Percentiles rank a stretch among this genome's conserved stretches.
phyloP scores from a whole-genome alignment of 768 basidiomycete species.

The Boletus insuetus region DNA sequence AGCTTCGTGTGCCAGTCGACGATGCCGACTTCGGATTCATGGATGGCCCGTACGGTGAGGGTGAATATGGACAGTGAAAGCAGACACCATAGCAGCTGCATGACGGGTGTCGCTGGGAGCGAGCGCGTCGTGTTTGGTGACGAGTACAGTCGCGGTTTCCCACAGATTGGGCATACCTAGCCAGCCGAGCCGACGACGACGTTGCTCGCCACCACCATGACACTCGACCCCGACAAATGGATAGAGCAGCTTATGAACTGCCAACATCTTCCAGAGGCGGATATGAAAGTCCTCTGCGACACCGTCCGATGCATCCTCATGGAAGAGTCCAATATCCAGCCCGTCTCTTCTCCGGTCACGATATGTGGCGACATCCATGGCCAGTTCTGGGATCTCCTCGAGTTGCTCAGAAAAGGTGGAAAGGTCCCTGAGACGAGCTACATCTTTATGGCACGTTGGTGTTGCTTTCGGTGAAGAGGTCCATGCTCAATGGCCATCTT shows the following conservation, averaged over 20 bases:
- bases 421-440: conserved; percentile 87
- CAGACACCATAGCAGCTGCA: conserved; percentile 17
- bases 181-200: background rate
- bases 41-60: conserved; percentile 45
- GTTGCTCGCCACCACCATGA: conserved; percentile 22
- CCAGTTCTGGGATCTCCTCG: conserved; percentile 95
- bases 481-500: conserved; percentile 26
- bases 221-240: conserved; percentile 70
- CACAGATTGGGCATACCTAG: background rate
- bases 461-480: conserved; percentile 26
- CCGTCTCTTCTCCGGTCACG: conserved; percentile 92
- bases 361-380: conserved; percentile 97
- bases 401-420: conserved; percentile 84
- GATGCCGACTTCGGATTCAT: conserved; percentile 73
- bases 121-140: background rate
- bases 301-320: conserved; percentile 85
- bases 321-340: conserved; percentile 97
- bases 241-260: conserved; percentile 86
- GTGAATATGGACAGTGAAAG: conserved; percentile 17
- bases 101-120: background rate
- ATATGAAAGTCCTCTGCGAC: conserved; percentile 92
- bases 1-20: conserved; percentile 86
- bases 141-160: background rate
- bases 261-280: conserved; percentile 82
- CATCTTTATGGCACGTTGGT: conserved; percentile 90